Conservation (phyloP, 169 alveolate species). For the Eimeria sp. region DNA sequence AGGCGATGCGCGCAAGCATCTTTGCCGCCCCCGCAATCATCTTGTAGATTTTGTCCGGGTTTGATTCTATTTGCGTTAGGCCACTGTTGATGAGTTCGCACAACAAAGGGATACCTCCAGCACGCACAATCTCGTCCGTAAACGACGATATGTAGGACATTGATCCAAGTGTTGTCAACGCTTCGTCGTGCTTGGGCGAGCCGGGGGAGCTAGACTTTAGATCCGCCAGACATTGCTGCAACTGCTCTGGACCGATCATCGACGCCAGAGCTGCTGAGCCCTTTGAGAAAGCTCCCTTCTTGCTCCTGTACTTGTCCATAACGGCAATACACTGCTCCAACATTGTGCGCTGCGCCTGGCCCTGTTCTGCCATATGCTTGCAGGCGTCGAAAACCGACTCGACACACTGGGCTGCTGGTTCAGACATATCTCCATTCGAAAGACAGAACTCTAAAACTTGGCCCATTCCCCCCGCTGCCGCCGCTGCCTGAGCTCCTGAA, state of each 20-base stretch:
- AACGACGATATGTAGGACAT: conserved; percentile 95
- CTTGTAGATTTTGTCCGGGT: conserved; percentile 90
- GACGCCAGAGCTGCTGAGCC: conserved; percentile 95
- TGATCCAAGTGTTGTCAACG: conserved; percentile 93
- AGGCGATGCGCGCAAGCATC: conserved; percentile 93
- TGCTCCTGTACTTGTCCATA: conserved; percentile 81
- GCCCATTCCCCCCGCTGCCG: conserved; percentile 86
- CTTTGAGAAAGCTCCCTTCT: conserved; percentile 86
- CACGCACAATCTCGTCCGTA: conserved; percentile 94
- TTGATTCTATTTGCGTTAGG: conserved; percentile 89
- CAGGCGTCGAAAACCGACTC: conserved; percentile 78
- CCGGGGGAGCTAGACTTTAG: conserved; percentile 92
- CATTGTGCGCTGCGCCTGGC: conserved; percentile 58
- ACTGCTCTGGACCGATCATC: conserved; percentile 93
- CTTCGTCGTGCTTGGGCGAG: conserved; percentile 93
- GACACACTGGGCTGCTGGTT: conserved; percentile 74
- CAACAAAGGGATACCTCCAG: conserved; percentile 94
- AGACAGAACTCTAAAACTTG: conserved; percentile 75
- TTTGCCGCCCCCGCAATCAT: conserved; percentile 94
- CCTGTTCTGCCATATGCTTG: conserved; percentile 74
- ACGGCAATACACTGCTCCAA: conserved; percentile 78
- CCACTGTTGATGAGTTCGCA: conserved; percentile 93
- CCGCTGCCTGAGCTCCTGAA: conserved; percentile 86
- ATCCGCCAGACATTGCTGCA: conserved; percentile 91
- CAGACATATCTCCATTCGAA: conserved; percentile 79